A percentile compares a stretch with the other conserved stretches of the same genome.
Conservation (phyloP, 2,329 filamentous ascomycete species). For the Cryphonectria naterciae region DNA sequence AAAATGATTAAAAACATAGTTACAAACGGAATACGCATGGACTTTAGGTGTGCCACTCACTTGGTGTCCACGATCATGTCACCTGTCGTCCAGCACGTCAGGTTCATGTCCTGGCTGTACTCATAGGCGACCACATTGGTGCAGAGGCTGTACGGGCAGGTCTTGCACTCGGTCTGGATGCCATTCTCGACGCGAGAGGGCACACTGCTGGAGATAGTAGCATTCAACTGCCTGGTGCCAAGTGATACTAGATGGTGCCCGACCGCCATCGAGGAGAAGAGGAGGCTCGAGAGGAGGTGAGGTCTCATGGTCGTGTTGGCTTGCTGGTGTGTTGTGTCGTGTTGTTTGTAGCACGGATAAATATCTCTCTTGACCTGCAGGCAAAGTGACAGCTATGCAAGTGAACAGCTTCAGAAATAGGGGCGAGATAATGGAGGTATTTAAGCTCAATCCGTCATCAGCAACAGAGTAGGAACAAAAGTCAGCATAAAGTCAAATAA, state of each 20-base stretch:
- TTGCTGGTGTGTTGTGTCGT: background rate
- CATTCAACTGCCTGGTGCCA: slow-evolving; percentile 12
- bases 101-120: slow-evolving; percentile 7
- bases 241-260: background rate
- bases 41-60: background rate
- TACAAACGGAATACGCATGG: background rate
- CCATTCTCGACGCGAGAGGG: slow-evolving; percentile 19
- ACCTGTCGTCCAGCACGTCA: slow-evolving; percentile 27
- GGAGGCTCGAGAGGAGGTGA: background rate
- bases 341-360: background rate
- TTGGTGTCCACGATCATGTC: slow-evolving; percentile 27
- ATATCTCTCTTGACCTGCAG: background rate
- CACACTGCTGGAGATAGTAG: slow-evolving; percentile 12
- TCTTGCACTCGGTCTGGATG: slow-evolving; percentile 29
- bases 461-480: background rate
- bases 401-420: background rate
- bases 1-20: background rate
- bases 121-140: slow-evolving; percentile 21
- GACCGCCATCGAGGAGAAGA: slow-evolving; percentile 11
- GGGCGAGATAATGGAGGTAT: background rate
- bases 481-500: background rate
- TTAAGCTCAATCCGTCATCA: background rate
- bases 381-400: background rate
- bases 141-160: slow-evolving; percentile 26
- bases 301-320: background rate